These are phyloP conservation scores for Gloeopeniophorella convolvens DNA, from an alignment of 768 basidiomycete genomes.

Conservation along the genomic window DNA sequence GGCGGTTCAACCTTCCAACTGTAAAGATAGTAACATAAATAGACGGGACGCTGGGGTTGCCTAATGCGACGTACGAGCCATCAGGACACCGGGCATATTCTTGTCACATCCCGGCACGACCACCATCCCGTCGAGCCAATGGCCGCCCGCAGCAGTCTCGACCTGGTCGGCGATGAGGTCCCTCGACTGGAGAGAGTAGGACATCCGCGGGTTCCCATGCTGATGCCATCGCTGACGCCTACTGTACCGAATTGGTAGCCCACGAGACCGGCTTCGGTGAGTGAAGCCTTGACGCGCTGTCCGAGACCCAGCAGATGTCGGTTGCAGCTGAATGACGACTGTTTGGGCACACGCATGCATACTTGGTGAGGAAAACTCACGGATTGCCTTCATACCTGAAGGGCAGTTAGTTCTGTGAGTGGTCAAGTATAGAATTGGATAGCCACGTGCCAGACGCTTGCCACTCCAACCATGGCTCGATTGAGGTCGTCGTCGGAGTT, in stretches of 20 bases:
- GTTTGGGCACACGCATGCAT: neutral
- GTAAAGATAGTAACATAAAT: too few species aligned
- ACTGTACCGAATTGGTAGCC: conserved; percentile 98
- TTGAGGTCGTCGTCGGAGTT: conserved; percentile 74
- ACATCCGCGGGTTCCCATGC: conserved; percentile 94
- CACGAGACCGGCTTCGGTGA: conserved; percentile 63
- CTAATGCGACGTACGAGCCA: conserved; percentile 68
- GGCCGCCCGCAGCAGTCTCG: conserved; percentile 92
- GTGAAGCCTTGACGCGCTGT: conserved; percentile 77
- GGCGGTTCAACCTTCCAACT: conserved; percentile 95
- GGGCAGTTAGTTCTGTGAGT: conserved; percentile 15
- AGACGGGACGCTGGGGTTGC: too few species aligned
- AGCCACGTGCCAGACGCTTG: conserved; percentile 80
- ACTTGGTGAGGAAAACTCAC: conserved; percentile 42
- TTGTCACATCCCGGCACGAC: conserved; percentile 98
- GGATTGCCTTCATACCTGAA: conserved; percentile 97
- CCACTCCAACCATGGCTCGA: conserved; percentile 97
- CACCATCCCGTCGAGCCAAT: conserved; percentile 98
- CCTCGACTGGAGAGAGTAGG: conserved; percentile 92
- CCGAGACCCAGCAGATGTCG: conserved; percentile 87
- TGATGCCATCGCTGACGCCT: conserved; percentile 97
- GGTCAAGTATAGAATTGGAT: conserved; percentile 15
- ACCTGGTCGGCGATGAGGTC: conserved; percentile 98
- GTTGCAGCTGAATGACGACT: conserved; percentile 66
- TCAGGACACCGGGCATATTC: conserved; percentile 99